Evolutionary conservation across 768 basidiomycete genomes (phyloP), one percentile per base, ranked within the genome.

Genomic region (Leccinellum luteum): DNA sequence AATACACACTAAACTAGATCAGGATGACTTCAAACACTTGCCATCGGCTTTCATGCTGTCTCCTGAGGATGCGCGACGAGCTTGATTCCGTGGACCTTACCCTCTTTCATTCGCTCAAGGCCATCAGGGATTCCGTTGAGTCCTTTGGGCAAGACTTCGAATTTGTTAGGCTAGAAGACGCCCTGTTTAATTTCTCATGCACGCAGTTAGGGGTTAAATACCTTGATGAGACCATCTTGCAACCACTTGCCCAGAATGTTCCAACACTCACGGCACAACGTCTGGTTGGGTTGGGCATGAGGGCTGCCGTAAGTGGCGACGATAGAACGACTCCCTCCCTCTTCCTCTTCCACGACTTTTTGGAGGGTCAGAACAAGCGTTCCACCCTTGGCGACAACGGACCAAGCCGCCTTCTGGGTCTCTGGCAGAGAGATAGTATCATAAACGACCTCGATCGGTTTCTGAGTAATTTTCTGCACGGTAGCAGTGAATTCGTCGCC

Each of bases 21-120:
- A 14, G 32, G 7, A 41, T 17, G 15, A 28, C 32, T 50, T 28
- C 14, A 12, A 38, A 6, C 28, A 8, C 7, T 50, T 17, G n/a
- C 41, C 3, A 43, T 19, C 4, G 6, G 5, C n/a, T 14, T 59
- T 59, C 51, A 71, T 52, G 43, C 58, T 7, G 73, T 75, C 38
- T 79, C 76, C 56, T 74, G 73, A 17, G 79, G 79, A 53, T 67
- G 74, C 1, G 58, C 75, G 9, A 82, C 71, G 19, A 82, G 62
- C 63, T 82, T 82, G 15, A 58, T 64, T 5, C 75, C 80, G n/a
- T 78, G 79, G 30, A 80, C 69, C 54, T 75, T 55, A 9, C 75
- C 70, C 3, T 59, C 58, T 64, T 65, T 67, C 63, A 81, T 44
- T 58, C 65, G 66, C 47, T 74, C 67, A 28, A 82, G 61, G 2